phyloP scores from a whole-genome alignment of 495 filamentous ascomycete species.

The Aspergillus sparsus region DNA sequence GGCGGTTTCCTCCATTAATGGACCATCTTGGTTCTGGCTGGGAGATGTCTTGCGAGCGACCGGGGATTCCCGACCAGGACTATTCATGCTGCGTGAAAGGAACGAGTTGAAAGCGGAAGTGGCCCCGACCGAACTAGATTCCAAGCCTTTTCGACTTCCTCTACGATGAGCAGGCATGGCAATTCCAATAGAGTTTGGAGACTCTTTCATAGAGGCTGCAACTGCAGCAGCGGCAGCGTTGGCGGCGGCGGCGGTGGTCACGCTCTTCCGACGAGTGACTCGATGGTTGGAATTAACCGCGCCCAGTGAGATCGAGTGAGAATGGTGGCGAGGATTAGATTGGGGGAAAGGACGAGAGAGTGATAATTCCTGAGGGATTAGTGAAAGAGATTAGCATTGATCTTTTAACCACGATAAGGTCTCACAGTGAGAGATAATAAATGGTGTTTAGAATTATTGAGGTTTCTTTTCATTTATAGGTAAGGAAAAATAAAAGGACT shows the following conservation, averaged over 20 bases:
- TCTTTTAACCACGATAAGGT: neutral
- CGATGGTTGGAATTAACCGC: conserved; percentile 80
- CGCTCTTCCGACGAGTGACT: conserved; percentile 91
- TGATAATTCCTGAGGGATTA: conserved; percentile 43
- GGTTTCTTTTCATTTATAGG: neutral
- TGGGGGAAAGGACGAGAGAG: conserved; percentile 48
- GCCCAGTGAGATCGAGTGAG: conserved; percentile 78
- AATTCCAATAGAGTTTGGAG: conserved; percentile 43
- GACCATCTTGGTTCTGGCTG: conserved; percentile 54
- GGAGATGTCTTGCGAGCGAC: conserved; percentile 54
- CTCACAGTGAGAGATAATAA: no score
- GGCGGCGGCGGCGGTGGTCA: conserved; percentile 70
- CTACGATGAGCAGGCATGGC: conserved; percentile 46
- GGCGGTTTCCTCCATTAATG: conserved; percentile 25
- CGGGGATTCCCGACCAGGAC: conserved; percentile 51
- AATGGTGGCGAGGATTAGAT: conserved; percentile 69
- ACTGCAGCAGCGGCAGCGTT: conserved; percentile 77
- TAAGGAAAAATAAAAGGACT: conserved; percentile 11
- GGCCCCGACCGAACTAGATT: conserved; percentile 44
- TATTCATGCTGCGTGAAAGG: conserved; percentile 51
- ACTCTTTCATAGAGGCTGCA: conserved; percentile 71
- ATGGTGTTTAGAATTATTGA: no score
- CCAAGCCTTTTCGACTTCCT: conserved; percentile 47
- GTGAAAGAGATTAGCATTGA: conserved; percentile 17
- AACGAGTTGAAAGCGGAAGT: conserved; percentile 43